These are phyloP conservation scores for Alternaria dauci DNA, from an alignment of 2,329 filamentous ascomycete genomes.

Conservation along the genomic window DNA sequence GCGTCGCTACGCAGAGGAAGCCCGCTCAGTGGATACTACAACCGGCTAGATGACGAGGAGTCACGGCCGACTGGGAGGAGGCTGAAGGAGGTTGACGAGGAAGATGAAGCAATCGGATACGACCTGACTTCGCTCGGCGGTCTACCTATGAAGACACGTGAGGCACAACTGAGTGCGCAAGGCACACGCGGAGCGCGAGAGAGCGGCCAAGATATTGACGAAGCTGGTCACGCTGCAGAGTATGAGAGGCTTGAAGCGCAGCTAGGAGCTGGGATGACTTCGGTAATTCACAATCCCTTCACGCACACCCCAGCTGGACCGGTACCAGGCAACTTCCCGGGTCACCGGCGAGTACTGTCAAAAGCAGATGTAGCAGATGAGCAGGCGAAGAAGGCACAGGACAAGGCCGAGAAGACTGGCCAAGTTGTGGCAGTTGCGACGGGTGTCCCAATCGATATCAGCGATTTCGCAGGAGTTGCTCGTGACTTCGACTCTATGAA, in stretches of 20 bases:
- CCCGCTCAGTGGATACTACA: constrained; percentile 34
- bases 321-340: constrained; percentile 20
- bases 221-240: constrained; percentile 48
- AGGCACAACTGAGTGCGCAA: constrained; percentile 17
- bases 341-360: constrained; percentile 35
- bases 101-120: constrained; percentile 39
- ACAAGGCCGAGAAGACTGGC: constrained; percentile 54
- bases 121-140: constrained; percentile 43
- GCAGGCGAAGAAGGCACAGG: constrained; percentile 49
- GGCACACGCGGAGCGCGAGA: constrained; percentile 27
- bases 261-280: constrained; percentile 50
- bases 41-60: constrained; percentile 47
- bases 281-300: constrained; percentile 48
- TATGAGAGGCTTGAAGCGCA: constrained; percentile 46
- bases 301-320: constrained; percentile 26
- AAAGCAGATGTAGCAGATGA: constrained; percentile 24
- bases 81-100: constrained; percentile 40
- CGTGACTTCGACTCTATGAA: constrained; percentile 43
- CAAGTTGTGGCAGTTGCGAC: constrained; percentile 55
- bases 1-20: constrained; percentile 36
- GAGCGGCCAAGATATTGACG: constrained; percentile 32
- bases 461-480: constrained; percentile 48
- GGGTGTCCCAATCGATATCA: constrained; percentile 55
- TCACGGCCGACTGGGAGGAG: constrained; percentile 16
- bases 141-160: constrained; percentile 39